Evolutionary conservation across 805 yeast genomes (phyloP), one percentile per base, ranked within the genome.

Genomic region (Torulaspora indica): DNA sequence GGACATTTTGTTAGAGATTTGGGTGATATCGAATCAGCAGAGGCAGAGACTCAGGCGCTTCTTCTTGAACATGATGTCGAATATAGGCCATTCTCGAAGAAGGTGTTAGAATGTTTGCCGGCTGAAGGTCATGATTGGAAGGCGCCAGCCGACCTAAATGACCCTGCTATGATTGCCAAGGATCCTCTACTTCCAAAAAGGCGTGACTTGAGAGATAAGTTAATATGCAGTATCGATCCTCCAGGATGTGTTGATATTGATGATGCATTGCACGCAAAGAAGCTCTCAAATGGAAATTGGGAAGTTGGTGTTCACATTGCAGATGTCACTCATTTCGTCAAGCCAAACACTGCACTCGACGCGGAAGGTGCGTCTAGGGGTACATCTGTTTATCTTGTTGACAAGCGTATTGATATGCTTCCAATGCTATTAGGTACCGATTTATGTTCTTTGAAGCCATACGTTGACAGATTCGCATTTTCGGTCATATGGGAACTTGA

Each of bases 221-320:
- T 88, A 38, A 86, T 93, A 32, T 93, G 99, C 64, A 85, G 95
- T 18, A 93, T 93, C 55, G 99, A 93, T 73, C 99, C 99, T 8
- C 97, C 97, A 2, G 83, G 85, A 24, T 91, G 98, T 79, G 97
- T 90, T 53, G 99, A 93, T 78, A 93, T 93, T 58, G 99, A 93
- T 71, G 96, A 93, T 71, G 98, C 99, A 1, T 72, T 93, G 38
- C 99, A 93, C 61, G 98, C 98, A 0, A 71, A 76, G 51, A 62
- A 63, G 42, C 73, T 93, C 39, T 89, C 95, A 1, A 93, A 93
- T 63, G 98, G 98, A 0, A 87, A 91, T 62, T 89, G 78, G 72
- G 96, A 93, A 64, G 95, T 93, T 45, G 99, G 99, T 60, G 99
- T 93, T 24, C 99, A 93, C 61, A 93, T 93, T 70, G 99, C 99